These are phyloP conservation scores for Monilinia polystroma DNA, from an alignment of 2,329 filamentous ascomycete species.

Conservation along the genomic window DNA sequence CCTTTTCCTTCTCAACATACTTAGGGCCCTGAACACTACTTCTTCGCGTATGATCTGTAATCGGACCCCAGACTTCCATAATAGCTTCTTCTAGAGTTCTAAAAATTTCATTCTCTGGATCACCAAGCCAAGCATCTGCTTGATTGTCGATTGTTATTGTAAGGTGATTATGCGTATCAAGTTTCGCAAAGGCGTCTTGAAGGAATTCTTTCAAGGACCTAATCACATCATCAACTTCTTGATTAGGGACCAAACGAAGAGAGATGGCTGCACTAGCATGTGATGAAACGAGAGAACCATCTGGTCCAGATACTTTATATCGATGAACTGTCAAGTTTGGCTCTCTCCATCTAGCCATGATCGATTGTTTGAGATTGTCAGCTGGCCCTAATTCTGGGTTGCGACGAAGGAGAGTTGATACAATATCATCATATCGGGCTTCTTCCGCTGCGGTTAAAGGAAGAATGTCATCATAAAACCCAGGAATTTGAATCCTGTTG, in stretches of 20 bases:
- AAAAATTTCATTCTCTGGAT: constrained; percentile 88
- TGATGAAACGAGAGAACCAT: constrained; percentile 87
- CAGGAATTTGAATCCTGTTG: constrained; percentile 80
- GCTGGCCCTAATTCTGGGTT: constrained; percentile 61
- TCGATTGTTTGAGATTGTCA: constrained; percentile 72
- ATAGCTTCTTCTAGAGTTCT: constrained; percentile 83
- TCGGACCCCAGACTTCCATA: constrained; percentile 75
- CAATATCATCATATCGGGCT: constrained; percentile 80
- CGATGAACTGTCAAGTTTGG: constrained; percentile 92
- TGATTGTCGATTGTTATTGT: constrained; percentile 85
- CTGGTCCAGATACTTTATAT: constrained; percentile 88
- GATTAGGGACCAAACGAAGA: constrained; percentile 87
- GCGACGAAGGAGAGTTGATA: constrained; percentile 69
- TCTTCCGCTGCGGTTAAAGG: constrained; percentile 74
- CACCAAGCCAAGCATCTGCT: constrained; percentile 94
- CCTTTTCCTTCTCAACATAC: constrained; percentile 24
- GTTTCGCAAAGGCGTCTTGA: constrained; percentile 64
- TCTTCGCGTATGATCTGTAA: constrained; percentile 37
- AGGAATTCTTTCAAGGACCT: constrained; percentile 66
- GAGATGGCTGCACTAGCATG: constrained; percentile 87
- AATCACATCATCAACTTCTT: constrained; percentile 79
- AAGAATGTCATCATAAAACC: constrained; percentile 83
- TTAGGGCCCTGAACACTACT: constrained; percentile 44
- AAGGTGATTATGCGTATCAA: constrained; percentile 79
- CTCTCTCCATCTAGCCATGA: constrained; percentile 95